Conservation (phyloP, 176 grass and related monocot species). For the Bothriochloa decipiens region DNA sequence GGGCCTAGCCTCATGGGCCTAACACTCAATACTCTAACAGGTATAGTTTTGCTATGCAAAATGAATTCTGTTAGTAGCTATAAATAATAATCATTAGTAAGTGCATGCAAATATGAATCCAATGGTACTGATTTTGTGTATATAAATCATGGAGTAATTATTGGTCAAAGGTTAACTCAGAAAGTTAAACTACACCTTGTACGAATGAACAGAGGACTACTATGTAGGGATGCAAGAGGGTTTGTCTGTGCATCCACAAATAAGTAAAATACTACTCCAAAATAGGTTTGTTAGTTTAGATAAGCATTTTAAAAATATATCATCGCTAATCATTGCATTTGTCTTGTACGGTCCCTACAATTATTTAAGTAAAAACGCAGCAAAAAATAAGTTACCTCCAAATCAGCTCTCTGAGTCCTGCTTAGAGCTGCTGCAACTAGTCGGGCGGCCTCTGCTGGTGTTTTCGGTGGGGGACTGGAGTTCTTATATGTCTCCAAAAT, state of each 20-base stretch:
- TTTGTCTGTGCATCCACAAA: no score
- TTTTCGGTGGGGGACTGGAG: conserved; percentile 35
- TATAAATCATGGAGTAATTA: background rate
- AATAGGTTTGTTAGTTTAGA: background rate
- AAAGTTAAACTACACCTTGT: background rate
- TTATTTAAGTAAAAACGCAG: background rate
- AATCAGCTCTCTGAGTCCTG: conserved; percentile 38
- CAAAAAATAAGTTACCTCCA: conserved; percentile 22
- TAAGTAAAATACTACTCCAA: no score
- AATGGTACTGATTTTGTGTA: background rate
- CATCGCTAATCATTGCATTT: background rate
- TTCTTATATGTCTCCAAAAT: conserved; percentile 58
- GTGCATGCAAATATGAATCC: background rate
- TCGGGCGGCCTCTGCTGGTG: conserved; percentile 43
- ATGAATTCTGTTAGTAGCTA: background rate
- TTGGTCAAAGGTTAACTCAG: background rate
- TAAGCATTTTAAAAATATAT: background rate
- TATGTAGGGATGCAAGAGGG: no score
- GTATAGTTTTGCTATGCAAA: background rate
- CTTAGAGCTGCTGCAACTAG: conserved; percentile 47
- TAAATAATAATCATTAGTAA: background rate
- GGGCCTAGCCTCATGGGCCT: no score
- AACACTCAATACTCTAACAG: no score
- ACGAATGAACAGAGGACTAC: background rate
- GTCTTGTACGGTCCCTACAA: background rate